Evolutionary conservation across 73 alveolate genomes (phyloP).

Genomic region (Paramecium pentaurelia): DNA sequence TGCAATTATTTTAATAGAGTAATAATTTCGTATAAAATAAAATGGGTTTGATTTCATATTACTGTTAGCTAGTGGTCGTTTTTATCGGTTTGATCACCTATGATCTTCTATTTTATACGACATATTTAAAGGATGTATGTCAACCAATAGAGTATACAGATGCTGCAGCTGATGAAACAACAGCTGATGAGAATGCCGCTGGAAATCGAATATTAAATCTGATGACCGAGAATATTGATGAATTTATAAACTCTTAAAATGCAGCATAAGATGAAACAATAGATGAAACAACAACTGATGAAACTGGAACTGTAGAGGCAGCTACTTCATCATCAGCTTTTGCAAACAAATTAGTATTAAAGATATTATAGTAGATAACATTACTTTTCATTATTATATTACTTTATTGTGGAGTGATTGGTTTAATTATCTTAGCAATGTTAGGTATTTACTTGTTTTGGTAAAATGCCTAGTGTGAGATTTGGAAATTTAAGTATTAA

Average conservation of each 20-base stretch:
- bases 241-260: neutral
- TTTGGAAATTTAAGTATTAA: conserved; percentile 1
- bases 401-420: neutral
- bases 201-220: neutral
- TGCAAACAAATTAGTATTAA: neutral
- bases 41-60: conserved; percentile 14
- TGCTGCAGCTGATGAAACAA: neutral
- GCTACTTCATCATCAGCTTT: neutral
- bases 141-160: neutral
- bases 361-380: neutral
- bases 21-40: neutral
- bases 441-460: conserved; percentile 16
- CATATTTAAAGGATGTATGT: neutral
- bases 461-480: neutral
- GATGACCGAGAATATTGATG: neutral
- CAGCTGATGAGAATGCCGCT: neutral
- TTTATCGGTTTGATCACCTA: neutral
- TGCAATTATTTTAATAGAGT: too few relatives aligned
- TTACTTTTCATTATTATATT: neutral
- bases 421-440: neutral
- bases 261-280: neutral
- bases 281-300: neutral
- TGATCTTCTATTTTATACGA: neutral
- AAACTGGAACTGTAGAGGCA: neutral
- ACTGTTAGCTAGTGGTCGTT: neutral